Conservation (phyloP, 192 early-diverging fungal species). For the Coemansia umbellata region DNA sequence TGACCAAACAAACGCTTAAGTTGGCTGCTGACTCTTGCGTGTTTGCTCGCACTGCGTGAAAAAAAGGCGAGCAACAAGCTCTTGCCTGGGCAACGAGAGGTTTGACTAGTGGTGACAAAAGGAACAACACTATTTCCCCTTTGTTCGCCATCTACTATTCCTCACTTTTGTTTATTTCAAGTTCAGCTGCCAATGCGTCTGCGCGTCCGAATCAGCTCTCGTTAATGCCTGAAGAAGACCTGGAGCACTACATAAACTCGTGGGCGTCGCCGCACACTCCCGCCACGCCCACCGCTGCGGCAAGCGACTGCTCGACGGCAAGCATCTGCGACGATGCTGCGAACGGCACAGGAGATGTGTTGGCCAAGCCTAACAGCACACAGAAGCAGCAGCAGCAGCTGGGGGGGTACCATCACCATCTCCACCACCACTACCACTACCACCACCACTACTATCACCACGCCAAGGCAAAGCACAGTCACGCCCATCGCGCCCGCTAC, state of each 20-base stretch:
- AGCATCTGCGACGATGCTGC: conserved; percentile 10
- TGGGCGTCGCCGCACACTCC: conserved; percentile 21
- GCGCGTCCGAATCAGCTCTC: no score
- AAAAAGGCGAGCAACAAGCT: no score
- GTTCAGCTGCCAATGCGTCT: no score
- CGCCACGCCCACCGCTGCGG: neutral
- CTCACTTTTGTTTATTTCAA: no score
- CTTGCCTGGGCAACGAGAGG: no score
- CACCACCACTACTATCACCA: conserved; percentile 19
- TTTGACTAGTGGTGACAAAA: no score
- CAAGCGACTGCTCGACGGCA: neutral
- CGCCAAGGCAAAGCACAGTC: no score
- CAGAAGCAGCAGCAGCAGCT: conserved; percentile 1
- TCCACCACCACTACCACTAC: conserved; percentile 31
- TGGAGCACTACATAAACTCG: conserved; percentile 5
- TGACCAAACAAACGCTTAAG: no score
- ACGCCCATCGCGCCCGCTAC: conserved; percentile 11
- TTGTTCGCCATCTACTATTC: no score
- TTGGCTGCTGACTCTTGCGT: no score
- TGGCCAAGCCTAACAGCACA: neutral
- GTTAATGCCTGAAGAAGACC: neutral
- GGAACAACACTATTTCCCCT: no score
- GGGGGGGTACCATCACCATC: conserved; percentile 16
- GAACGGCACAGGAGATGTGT: neutral
- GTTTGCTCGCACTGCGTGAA: no score